Percentiles rank a stretch among this genome's conserved stretches.
phyloP scores from a whole-genome alignment of 2,329 filamentous ascomycete species.

The Stagonosporopsis rhizophila region DNA sequence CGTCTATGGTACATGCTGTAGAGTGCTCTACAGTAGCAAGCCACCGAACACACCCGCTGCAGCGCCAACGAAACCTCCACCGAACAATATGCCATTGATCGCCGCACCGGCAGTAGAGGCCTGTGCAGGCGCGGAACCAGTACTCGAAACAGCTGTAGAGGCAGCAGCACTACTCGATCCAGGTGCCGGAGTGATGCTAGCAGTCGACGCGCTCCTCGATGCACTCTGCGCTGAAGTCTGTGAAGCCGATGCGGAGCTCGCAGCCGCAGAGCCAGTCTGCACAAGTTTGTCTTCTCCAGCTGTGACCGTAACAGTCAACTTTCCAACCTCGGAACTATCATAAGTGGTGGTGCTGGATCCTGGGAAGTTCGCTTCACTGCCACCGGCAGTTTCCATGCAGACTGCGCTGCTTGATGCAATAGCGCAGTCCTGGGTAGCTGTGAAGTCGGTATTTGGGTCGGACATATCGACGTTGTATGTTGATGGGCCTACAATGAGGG shows the following conservation, averaged over 20 bases:
- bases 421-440: slow-evolving; percentile 28
- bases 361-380: slow-evolving; percentile 35
- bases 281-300: slow-evolving; percentile 26
- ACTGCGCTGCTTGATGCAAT: slow-evolving; percentile 21
- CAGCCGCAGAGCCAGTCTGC: neutral
- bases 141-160: slow-evolving; percentile 6
- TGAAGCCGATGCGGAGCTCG: slow-evolving; percentile 2
- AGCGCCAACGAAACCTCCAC: slow-evolving; percentile 15
- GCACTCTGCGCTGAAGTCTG: slow-evolving; percentile 5
- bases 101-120: slow-evolving; percentile 18
- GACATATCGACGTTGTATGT: slow-evolving; percentile 29
- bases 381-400: slow-evolving; percentile 33
- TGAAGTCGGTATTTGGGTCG: slow-evolving; percentile 29
- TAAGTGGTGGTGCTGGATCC: slow-evolving; percentile 31
- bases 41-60: slow-evolving; percentile 23
- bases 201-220: slow-evolving; percentile 1
- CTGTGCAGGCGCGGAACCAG: slow-evolving; percentile 8
- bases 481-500: slow-evolving; percentile 27
- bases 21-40: slow-evolving; percentile 10
- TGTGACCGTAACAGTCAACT: slow-evolving; percentile 20
- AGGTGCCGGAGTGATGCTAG: slow-evolving; percentile 7
- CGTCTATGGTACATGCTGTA: no score
- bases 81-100: slow-evolving; percentile 12
- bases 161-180: neutral
- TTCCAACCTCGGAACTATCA: slow-evolving; percentile 12